Conservation (phyloP, 1,139 yeast genomes). For the Taphrina wiesneri region DNA sequence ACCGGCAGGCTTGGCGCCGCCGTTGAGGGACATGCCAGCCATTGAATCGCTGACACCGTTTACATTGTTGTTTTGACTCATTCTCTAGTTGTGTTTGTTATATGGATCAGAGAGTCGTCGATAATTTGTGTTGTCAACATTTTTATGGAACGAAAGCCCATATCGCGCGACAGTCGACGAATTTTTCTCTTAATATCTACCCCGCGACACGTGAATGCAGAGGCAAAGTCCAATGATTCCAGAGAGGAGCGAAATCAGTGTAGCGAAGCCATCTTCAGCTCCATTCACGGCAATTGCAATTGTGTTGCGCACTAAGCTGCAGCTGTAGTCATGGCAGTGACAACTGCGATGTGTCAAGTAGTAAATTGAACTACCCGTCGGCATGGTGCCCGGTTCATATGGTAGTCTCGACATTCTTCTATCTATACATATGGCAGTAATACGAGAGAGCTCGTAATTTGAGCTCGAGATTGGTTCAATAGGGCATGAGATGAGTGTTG, state of each 20-base stretch:
- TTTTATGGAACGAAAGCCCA: conserved; percentile 2
- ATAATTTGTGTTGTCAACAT: not conserved
- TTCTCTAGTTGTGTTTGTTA: conserved; percentile 10
- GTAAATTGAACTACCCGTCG: too few relatives aligned
- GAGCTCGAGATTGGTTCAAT: too few relatives aligned
- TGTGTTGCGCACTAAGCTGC: too few relatives aligned
- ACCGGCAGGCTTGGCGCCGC: conserved; percentile 23
- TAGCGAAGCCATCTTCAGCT: not conserved
- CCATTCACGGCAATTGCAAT: not conserved
- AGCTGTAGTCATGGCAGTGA: not conserved
- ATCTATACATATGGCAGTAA: too few relatives aligned
- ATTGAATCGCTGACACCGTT: conserved; percentile 27
- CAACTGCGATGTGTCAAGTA: too few relatives aligned
- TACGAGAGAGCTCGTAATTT: too few relatives aligned
- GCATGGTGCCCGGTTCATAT: too few relatives aligned
- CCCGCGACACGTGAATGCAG: not conserved
- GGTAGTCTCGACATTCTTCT: too few relatives aligned
- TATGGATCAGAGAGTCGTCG: not conserved
- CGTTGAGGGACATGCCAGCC: conserved; percentile 32
- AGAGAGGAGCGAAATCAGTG: not conserved
- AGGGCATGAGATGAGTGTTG: too few relatives aligned
- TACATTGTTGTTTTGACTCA: conserved; percentile 33
- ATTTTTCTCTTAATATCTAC: not conserved
- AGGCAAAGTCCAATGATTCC: not conserved
- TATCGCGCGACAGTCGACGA: conserved; percentile 6